Conservation (phyloP, 805 yeast genomes). For the Teunomyces barrocoloradensis region DNA sequence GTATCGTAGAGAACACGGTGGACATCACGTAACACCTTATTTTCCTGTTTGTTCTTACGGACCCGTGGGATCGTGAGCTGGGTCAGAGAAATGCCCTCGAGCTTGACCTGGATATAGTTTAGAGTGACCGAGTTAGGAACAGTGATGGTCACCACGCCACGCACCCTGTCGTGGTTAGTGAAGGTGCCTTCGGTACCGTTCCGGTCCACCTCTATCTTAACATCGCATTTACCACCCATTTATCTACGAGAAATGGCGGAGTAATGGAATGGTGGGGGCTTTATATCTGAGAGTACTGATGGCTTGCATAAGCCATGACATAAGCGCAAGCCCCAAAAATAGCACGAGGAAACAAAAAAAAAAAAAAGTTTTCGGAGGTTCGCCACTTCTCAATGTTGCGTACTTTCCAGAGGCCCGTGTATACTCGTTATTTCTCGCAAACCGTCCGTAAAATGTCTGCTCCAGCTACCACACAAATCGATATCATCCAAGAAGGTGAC, state of each 20-base stretch:
- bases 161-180: constrained; percentile 45
- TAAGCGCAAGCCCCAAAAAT: neutral
- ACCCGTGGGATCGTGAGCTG: constrained; percentile 27
- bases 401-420: neutral
- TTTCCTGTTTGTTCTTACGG: constrained; percentile 6
- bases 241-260: neutral
- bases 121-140: constrained; percentile 43
- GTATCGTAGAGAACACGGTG: constrained; percentile 53
- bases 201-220: constrained; percentile 35
- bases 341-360: neutral
- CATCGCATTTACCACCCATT: constrained; percentile 14
- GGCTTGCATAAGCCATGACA: neutral
- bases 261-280: too few relatives aligned
- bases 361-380: neutral
- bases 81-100: constrained; percentile 48
- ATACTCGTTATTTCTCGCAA: constrained; percentile 1
- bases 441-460: constrained; percentile 30
- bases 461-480: constrained; percentile 41
- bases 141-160: constrained; percentile 39
- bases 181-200: constrained; percentile 37
- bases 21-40: constrained; percentile 26
- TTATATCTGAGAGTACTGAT: neutral
- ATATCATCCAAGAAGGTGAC: constrained; percentile 62
- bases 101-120: constrained; percentile 48
- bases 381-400: neutral